Conservation (phyloP, 2,329 filamentous ascomycete genomes). For the Zelopaecilomyces penicillatus region DNA sequence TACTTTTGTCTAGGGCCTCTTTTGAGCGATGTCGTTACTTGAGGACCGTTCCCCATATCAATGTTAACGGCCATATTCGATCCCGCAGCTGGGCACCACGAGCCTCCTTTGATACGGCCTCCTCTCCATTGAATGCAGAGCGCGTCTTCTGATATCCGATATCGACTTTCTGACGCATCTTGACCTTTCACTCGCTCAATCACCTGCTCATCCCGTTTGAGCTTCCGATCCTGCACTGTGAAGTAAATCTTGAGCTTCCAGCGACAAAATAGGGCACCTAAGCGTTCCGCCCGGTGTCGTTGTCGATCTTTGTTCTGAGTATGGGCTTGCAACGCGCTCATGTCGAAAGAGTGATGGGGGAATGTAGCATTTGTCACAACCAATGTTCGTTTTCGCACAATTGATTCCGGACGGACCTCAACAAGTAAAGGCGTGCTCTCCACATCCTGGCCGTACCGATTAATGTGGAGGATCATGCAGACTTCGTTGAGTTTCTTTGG, state of each 20-base stretch:
- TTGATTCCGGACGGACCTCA: conserved; percentile 30
- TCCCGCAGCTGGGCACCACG: conserved; percentile 15
- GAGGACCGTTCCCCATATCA: no score
- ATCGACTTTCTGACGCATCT: conserved; percentile 23
- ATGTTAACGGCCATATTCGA: not conserved
- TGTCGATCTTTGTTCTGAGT: conserved; percentile 1
- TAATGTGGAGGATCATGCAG: conserved; percentile 26
- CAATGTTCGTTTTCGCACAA: conserved; percentile 35
- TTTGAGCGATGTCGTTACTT: no score
- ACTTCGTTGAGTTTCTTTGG: conserved; percentile 34
- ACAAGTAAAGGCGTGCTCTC: conserved; percentile 29
- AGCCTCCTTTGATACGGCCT: conserved; percentile 21
- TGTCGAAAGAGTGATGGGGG: conserved; percentile 26
- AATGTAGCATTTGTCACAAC: conserved; percentile 47
- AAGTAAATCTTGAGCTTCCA: conserved; percentile 33
- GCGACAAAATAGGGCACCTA: conserved; percentile 40
- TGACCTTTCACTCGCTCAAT: conserved; percentile 23
- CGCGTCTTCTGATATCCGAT: conserved; percentile 20
- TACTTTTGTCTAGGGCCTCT: conserved; percentile 38
- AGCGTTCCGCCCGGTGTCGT: not conserved
- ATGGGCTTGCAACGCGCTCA: conserved; percentile 12
- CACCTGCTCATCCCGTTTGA: conserved; percentile 26
- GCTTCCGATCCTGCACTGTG: conserved; percentile 11
- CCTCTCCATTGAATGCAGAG: conserved; percentile 27
- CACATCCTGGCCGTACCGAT: conserved; percentile 27